phyloP scores from a whole-genome alignment of 768 basidiomycete species.

The Candolleomyces eurysporus region DNA sequence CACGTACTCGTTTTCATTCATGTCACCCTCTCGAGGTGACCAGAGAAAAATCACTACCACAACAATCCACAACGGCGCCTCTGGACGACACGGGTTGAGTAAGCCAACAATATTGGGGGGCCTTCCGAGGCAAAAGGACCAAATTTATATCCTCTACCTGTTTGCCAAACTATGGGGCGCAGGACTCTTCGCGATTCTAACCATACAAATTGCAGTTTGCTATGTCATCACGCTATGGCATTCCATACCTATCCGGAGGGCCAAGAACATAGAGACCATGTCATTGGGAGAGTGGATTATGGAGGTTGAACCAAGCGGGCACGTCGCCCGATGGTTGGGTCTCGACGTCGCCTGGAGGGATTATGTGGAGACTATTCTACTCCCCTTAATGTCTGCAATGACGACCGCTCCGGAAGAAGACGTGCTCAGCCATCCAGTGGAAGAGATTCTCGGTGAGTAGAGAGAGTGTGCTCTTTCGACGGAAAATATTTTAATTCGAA shows the following conservation, averaged over 20 bases:
- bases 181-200: constrained; percentile 40
- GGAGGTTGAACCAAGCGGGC: constrained; percentile 37
- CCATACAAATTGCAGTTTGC: constrained; percentile 41
- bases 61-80: constrained; percentile 66
- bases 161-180: constrained; percentile 26
- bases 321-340: constrained; percentile 39
- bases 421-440: constrained; percentile 56
- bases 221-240: constrained; percentile 43
- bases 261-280: constrained; percentile 24
- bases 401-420: constrained; percentile 62
- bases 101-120: constrained; percentile 39
- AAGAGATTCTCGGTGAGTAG: constrained; percentile 60
- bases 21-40: constrained; percentile 28
- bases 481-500: background rate
- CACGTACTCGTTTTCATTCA: constrained; percentile 67
- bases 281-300: constrained; percentile 52
- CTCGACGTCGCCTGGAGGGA: constrained; percentile 50
- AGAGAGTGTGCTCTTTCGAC: background rate
- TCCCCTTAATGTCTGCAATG: constrained; percentile 71
- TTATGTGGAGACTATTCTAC: constrained; percentile 53
- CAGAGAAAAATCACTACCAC: constrained; percentile 38
- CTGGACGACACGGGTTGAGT: constrained; percentile 50
- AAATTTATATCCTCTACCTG: background rate
- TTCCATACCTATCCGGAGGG: constrained; percentile 42
- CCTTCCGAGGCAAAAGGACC: constrained; percentile 4